Conservation (phyloP, 108 stramenopile genomes). For the Ochromonas danica region DNA sequence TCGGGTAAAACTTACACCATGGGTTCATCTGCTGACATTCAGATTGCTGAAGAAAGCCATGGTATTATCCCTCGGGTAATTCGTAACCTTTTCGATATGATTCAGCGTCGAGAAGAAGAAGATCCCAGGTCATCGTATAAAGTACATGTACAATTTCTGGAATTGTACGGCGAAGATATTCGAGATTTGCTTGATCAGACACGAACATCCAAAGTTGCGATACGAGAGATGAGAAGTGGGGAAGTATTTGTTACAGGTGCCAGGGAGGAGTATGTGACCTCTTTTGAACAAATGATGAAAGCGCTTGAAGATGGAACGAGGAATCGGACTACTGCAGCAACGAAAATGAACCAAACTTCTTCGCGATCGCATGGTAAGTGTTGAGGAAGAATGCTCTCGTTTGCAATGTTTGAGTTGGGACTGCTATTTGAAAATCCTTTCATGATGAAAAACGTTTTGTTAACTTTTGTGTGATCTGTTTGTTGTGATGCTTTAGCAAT, state of each 20-base stretch:
- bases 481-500: constrained; percentile 45
- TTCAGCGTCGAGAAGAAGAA: constrained; percentile 55
- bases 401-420: neutral
- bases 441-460: too few species aligned
- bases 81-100: constrained; percentile 42
- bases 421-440: too few species aligned
- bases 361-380: constrained; percentile 53
- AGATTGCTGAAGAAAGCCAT: constrained; percentile 41
- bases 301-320: constrained; percentile 56
- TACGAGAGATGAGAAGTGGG: constrained; percentile 52
- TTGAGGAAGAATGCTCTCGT: neutral
- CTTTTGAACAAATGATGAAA: constrained; percentile 50
- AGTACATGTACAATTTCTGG: constrained; percentile 57
- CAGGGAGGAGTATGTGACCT: constrained; percentile 53
- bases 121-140: constrained; percentile 45
- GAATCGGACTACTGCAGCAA: constrained; percentile 54
- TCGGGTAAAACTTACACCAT: constrained; percentile 45
- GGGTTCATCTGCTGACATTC: constrained; percentile 33
- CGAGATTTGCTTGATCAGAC: constrained; percentile 59
- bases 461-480: too few species aligned
- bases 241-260: constrained; percentile 55
- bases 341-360: constrained; percentile 58
- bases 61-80: constrained; percentile 56
- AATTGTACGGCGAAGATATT: constrained; percentile 62
- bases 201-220: constrained; percentile 46